These are phyloP conservation scores for Claviceps sp. DNA, from an alignment of 2,329 filamentous ascomycete species.

Conservation along the genomic window DNA sequence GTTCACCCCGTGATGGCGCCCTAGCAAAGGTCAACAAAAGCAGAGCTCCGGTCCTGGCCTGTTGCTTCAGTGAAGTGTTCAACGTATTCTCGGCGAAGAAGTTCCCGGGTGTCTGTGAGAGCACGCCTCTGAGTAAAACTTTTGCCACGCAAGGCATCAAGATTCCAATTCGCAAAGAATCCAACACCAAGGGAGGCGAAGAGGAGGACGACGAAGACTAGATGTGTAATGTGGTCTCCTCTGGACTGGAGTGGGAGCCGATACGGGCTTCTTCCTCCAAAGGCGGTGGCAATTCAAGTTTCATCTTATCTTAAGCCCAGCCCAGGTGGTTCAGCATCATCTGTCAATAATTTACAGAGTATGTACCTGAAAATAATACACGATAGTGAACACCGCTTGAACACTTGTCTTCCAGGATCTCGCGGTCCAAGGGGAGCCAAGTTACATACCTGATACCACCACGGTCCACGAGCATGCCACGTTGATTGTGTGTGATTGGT, in stretches of 20 bases:
- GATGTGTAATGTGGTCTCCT: background rate
- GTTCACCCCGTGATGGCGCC: constrained; percentile 24
- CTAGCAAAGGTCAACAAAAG: constrained; percentile 48
- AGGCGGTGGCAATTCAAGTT: no score
- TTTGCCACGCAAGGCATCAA: constrained; percentile 94
- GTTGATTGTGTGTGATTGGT: no score
- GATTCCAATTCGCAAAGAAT: constrained; percentile 88
- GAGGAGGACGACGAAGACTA: constrained; percentile 33
- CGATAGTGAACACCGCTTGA: background rate
- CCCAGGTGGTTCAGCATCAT: no score
- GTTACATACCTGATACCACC: no score
- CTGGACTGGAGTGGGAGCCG: no score
- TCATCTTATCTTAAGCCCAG: no score
- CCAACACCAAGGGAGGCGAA: constrained; percentile 37
- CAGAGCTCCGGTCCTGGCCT: constrained; percentile 69
- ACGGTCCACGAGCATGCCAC: no score
- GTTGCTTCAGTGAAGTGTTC: constrained; percentile 77
- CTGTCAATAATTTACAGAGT: no score
- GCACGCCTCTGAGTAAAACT: constrained; percentile 76
- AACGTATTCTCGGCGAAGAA: constrained; percentile 96
- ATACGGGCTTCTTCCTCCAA: no score
- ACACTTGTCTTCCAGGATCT: no score
- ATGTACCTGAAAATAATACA: background rate
- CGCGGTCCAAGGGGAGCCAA: no score
- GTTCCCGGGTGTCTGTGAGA: constrained; percentile 94